Evolutionary conservation across 768 basidiomycete species (phyloP), one percentile per base, ranked within the genome.

Genomic region (Gyrodon lividus): DNA sequence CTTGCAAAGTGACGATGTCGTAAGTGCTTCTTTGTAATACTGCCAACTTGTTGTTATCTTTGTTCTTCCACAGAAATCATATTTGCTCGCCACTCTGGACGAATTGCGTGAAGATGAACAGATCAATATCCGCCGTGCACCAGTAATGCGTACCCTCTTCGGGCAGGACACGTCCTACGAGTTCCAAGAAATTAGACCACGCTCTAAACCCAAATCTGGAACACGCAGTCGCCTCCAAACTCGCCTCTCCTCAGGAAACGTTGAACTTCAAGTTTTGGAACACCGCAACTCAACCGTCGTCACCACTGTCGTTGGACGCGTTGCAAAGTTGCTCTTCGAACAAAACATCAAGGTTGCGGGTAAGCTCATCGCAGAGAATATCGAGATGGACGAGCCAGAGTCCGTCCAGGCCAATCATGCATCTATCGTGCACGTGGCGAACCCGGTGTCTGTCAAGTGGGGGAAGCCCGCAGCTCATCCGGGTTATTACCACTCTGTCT

Each of bases 241-340:
- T 9, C 57, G 54, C 17, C 17, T 37, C 5, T 47, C 56, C 4
- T 42, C 54, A 6, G 30, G 35, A 44, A 44, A 56, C 28, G 53
- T 56, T 12, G 71, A 68, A 54, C 71, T 61, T 51, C 61, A 52
- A 30, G 70, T 60, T 69, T 75, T 66, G 56, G 70, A 71, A 40
- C 67, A 74, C 43, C 65, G 63, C 38, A 70, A 70, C 37, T 43
- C 46, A 19, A 74, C 75, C 3, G 65, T 71, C 7, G 72, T 80
- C 16, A 82, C 80, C 5, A 72, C 80, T 0, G 60, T 71, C 28
- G 76, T 84, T 16, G 71, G 69, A n/a, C 65, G 67, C 1, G 72
- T 84, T 24, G 68, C 80, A 4, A 61, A 73, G 26, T 59, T 76
- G 23, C 70, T 84, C 13, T 80, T 83, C 49, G 67, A 73, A 23